phyloP scores from a whole-genome alignment of 495 filamentous ascomycete genomes.

The Pseudevernia furfuracea region DNA sequence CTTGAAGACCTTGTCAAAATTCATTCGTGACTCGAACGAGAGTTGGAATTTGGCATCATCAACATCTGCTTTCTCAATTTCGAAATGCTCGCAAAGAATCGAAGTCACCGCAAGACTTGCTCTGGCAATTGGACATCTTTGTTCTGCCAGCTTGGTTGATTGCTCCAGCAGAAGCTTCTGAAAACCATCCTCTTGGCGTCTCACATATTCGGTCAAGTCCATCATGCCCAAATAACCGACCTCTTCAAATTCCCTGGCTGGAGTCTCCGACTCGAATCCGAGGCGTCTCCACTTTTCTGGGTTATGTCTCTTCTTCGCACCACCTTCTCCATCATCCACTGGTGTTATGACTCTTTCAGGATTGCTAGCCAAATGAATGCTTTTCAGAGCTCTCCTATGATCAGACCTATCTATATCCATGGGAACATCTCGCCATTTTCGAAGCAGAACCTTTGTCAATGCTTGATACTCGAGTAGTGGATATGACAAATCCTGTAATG shows the following conservation, averaged over 20 bases:
- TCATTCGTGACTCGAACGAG: conserved; percentile 64
- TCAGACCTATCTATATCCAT: conserved; percentile 83
- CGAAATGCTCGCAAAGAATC: conserved; percentile 91
- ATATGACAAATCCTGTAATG: conserved; percentile 87
- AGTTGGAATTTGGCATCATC: conserved; percentile 74
- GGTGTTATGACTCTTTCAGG: conserved; percentile 46
- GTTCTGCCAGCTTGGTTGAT: conserved; percentile 58
- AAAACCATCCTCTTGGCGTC: conserved; percentile 83
- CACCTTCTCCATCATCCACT: conserved; percentile 33
- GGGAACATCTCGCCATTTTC: conserved; percentile 81
- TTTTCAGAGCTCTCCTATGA: conserved; percentile 79
- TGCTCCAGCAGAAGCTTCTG: conserved; percentile 90
- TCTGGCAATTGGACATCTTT: conserved; percentile 81
- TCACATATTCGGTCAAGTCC: conserved; percentile 90
- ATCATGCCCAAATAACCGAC: conserved; percentile 93
- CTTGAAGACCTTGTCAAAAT: conserved; percentile 79
- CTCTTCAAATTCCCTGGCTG: conserved; percentile 72
- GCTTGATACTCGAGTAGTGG: conserved; percentile 90
- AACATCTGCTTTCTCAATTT: conserved; percentile 77
- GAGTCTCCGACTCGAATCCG: conserved; percentile 87
- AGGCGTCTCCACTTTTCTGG: conserved; percentile 91
- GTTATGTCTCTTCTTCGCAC: conserved; percentile 58
- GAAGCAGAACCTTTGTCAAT: conserved; percentile 79
- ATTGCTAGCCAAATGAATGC: conserved; percentile 74
- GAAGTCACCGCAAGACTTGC: conserved; percentile 81